A percentile compares a stretch with the other conserved stretches of the same genome.
These are phyloP conservation scores for Aquilaria sinensis DNA, from an alignment of 345 rosid genomes.

Conservation along the genomic window DNA sequence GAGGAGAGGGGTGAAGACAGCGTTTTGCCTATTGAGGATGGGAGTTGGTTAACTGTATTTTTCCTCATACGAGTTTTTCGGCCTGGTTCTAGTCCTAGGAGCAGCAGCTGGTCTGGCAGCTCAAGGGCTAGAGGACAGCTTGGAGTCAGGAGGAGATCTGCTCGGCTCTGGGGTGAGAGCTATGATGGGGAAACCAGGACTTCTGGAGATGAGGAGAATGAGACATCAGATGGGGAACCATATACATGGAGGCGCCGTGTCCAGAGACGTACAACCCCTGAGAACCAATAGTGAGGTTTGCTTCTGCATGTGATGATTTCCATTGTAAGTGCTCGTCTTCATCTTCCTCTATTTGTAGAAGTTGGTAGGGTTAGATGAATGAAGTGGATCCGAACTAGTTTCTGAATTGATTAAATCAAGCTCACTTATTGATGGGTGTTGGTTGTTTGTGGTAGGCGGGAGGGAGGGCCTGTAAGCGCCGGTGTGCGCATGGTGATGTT, in stretches of 20 bases:
- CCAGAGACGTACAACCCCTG: conserved; percentile 41
- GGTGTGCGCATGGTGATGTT: too few species aligned
- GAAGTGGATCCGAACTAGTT: too few species aligned
- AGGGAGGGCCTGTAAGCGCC: too few species aligned
- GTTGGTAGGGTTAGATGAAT: too few species aligned
- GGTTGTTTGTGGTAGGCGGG: too few species aligned
- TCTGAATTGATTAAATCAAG: too few species aligned
- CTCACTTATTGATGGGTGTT: too few species aligned
- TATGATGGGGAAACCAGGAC: conserved; percentile 55
- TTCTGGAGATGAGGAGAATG: conserved; percentile 61
- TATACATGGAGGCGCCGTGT: conserved; percentile 34
- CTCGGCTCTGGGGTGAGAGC: conserved; percentile 80
- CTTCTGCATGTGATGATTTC: too few species aligned
- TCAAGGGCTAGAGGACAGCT: conserved; percentile 66
- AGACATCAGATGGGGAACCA: conserved; percentile 51
- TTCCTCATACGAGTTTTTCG: conserved; percentile 79
- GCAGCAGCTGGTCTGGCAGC: conserved; percentile 71
- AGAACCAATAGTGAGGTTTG: conserved; percentile 23
- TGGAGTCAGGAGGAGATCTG: conserved; percentile 47
- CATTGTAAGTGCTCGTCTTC: too few species aligned
- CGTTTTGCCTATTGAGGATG: conserved; percentile 51
- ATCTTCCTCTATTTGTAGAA: too few species aligned
- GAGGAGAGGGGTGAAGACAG: conserved; percentile 68
- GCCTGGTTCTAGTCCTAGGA: conserved; percentile 67
- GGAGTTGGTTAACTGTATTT: conserved; percentile 80